Conservation (phyloP, 257 asterid species). For the Fraxinus excelsior region DNA sequence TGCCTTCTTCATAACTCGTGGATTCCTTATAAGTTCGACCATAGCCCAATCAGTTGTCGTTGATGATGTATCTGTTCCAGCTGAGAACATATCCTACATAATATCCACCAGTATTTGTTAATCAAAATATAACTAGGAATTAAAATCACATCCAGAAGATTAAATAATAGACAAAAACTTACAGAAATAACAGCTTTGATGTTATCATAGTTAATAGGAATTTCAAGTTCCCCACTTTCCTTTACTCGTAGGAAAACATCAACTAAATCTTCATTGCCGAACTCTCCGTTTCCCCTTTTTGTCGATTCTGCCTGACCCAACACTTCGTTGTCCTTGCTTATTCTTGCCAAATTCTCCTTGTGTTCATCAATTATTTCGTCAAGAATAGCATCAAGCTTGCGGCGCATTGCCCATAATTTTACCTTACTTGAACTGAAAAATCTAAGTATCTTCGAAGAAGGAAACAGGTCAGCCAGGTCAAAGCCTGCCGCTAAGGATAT, state of each 20-base stretch:
- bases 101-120: background rate
- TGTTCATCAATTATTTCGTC: background rate
- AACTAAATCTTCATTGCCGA: background rate
- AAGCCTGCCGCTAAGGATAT: background rate
- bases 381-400: background rate
- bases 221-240: background rate
- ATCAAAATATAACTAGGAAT: too few relatives aligned
- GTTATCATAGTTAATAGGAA: background rate
- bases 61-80: constrained; percentile 1
- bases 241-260: background rate
- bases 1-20: constrained; percentile 19
- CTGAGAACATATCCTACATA: background rate
- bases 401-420: background rate
- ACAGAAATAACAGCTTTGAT: background rate
- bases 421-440: background rate
- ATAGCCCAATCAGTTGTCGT: constrained; percentile 15
- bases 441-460: background rate
- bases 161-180: background rate
- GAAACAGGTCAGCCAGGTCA: background rate
- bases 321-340: background rate
- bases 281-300: background rate
- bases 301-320: background rate
- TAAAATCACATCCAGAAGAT: too few relatives aligned
- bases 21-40: background rate
- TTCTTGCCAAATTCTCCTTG: background rate